phyloP scores from a whole-genome alignment of 1,284 basidiomycete genomes.

The Cerrena zonata region DNA sequence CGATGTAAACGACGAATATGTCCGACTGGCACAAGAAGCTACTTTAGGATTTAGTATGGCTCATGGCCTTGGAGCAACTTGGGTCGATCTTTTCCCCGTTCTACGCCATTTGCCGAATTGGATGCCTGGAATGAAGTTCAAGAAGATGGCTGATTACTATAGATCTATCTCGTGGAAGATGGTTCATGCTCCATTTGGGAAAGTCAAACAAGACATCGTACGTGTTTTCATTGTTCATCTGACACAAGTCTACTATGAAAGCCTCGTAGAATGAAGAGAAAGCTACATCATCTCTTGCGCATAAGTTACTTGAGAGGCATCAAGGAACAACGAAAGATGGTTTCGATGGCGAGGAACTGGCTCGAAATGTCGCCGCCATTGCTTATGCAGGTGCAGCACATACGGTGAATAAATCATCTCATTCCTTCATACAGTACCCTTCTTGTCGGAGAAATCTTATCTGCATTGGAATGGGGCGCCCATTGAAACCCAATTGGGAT shows the following conservation, averaged over 20 bases:
- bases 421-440: too few species aligned
- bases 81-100: too few species aligned
- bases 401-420: too few species aligned
- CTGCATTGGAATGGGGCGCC: too few species aligned
- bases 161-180: constrained; percentile 2
- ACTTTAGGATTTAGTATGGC: too few species aligned
- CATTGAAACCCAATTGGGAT: too few species aligned
- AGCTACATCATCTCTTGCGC: not conserved
- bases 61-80: too few species aligned
- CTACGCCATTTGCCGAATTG: too few species aligned
- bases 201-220: constrained; percentile 9
- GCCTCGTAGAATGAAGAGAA: not conserved
- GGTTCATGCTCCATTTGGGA: constrained; percentile 8
- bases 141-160: constrained; percentile 11
- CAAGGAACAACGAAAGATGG: not conserved
- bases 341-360: not conserved
- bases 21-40: too few species aligned
- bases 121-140: too few species aligned
- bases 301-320: not conserved
- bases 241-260: not conserved
- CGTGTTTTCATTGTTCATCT: not conserved
- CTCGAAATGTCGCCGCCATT: not conserved
- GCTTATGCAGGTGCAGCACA: constrained; percentile 5
- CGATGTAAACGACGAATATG: too few species aligned
- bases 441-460: too few species aligned